Evolutionary conservation across 169 alveolate genomes (phyloP), one percentile per base, ranked within the genome.

Genomic region (Plasmodium relictum): DNA sequence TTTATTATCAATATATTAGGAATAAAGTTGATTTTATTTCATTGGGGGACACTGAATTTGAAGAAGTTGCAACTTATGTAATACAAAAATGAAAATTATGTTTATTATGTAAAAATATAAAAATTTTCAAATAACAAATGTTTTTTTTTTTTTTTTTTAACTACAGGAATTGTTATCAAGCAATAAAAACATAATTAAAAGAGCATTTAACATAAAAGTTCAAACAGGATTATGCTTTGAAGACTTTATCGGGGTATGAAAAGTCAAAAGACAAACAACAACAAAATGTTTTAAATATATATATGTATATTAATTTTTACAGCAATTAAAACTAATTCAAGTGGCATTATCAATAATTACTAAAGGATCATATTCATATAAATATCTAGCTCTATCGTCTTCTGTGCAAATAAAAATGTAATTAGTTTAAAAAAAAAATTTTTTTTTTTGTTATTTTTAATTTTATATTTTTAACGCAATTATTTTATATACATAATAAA

Each of bases 1-100:
- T 69, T 41, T 74, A 70, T 24, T 59, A 80, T 45, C 63, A 63
- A 18, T 63, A 88, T 52, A 73, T 73, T 4, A 9, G 58, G 26
- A 61, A 39, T 42, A 88, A 90, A 45, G 65, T 95, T 10, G 96
- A 95, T 61, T 74, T 95, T 26, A 93, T 95, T 31, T 93, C 96
- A 22, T 69, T 95, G 20, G 97, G 97, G 6, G 97, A 95, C 87
- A 95, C 94, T 24, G 96, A 93, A 12, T 95, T 95, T 72, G 97
- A 95, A 90, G 97, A 95, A 92, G 94, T 88, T 45, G 97, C 97
- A 65, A 95, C 97, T 7, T 42, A 76, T 62, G 96, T 93, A 72
- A n/a, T 80, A 26, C 22, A 22, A 14, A 24, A 65, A 39, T 48
- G 6, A 2, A 4, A 5, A 65, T 14, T 8, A 14, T 50, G 5